Evolutionary conservation across 2,329 filamentous ascomycete genomes (phyloP), one percentile per base, ranked within the genome.

Genomic region (Hypoxylon sp.): DNA sequence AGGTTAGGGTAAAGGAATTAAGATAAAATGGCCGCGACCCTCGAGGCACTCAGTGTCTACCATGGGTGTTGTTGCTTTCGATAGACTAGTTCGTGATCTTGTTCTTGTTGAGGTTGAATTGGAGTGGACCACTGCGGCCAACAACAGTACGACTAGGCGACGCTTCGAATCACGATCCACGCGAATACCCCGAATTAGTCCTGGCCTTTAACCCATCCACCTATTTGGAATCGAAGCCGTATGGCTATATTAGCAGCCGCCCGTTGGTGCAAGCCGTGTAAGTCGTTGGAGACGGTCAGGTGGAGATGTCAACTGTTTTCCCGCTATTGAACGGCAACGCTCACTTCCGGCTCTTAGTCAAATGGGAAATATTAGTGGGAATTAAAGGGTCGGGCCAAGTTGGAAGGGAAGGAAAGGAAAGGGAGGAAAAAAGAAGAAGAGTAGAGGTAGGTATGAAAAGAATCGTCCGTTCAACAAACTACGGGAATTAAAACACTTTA

Each of bases 241-340:
- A 22, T n/a, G 27, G 10, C n/a, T 46, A 33, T 37, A 54, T 37
- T 40, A 13, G 37, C 8, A 57, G 48, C 54, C 53, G 50, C 25
- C 46, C 5, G 30, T 55, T 30, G 44, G 54, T 61, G 35, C 51
- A 66, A 48, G 56, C 63, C 53, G 58, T 54, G 33, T 49, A 49
- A 61, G 57, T 61, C 51, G 55, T 60, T 53, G 55, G 33, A 48
- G 44, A 44, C 14, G 14, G 14, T 59, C 14, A 42, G 37, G 49
- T 50, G 35, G 42, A 53, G 50, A 67, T 55, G n/a, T 54, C 44
- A 44, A 46, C 53, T 65, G 48, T 54, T 60, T 53, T 53, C 57
- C 62, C 55, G 61, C 70, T 65, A 56, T 61, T 66, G 69, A 40
- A 63, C 66, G 66, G 65, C 62, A 72, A 71, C 35, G 30, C 56